phyloP scores from a whole-genome alignment of 768 basidiomycete species.

The Suillus bovinus region DNA sequence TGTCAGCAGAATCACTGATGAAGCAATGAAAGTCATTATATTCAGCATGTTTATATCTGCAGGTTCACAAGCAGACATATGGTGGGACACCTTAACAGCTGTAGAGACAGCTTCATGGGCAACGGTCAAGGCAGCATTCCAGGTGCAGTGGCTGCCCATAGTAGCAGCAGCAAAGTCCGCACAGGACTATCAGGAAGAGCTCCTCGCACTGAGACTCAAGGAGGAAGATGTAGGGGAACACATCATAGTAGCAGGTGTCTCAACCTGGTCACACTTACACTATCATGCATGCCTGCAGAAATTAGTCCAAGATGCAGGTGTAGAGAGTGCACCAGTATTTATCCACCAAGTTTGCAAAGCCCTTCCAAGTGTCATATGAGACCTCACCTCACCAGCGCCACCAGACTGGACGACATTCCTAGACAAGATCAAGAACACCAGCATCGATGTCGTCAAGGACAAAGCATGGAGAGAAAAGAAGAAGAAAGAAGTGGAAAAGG shows the following conservation, averaged over 20 bases:
- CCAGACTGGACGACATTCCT: background rate
- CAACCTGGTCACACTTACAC: background rate
- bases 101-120: fast-evolving
- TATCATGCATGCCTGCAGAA: background rate
- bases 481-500: background rate
- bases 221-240: background rate
- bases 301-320: background rate
- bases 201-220: background rate
- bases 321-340: background rate
- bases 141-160: background rate
- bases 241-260: background rate
- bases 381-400: background rate
- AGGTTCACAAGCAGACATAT: background rate
- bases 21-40: background rate
- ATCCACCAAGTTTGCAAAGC: background rate
- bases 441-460: background rate
- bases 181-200: background rate
- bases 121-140: background rate
- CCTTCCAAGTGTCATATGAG: background rate
- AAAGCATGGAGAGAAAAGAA: background rate
- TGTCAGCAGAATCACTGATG: background rate
- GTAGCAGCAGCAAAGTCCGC: background rate
- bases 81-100: background rate
- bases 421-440: background rate
- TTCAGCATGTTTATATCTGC: background rate